Conservation (phyloP, 2,329 filamentous ascomycete genomes). For the Phaeophleospora eucalypticola region DNA sequence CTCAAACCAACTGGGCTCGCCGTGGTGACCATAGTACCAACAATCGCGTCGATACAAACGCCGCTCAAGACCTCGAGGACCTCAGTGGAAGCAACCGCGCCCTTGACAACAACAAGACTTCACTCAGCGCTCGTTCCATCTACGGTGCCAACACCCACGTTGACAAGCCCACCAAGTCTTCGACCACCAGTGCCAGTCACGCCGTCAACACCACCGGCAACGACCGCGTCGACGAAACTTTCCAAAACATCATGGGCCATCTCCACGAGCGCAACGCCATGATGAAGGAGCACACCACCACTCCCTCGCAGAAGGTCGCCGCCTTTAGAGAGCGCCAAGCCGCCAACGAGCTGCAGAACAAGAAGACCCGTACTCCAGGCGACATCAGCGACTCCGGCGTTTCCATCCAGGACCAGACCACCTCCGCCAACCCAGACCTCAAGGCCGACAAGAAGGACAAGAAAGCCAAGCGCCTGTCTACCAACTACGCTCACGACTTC, state of each 20-base stretch:
- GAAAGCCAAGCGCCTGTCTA: slow-evolving; percentile 16
- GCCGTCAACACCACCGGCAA: too few species aligned
- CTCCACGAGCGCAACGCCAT: slow-evolving; percentile 14
- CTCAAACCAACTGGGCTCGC: too few species aligned
- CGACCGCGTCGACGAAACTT: background rate
- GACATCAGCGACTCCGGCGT: slow-evolving; percentile 11
- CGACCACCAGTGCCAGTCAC: too few species aligned
- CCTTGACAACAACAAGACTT: too few species aligned
- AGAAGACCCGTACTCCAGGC: background rate
- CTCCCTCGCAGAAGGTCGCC: slow-evolving; percentile 13
- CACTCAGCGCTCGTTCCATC: too few species aligned
- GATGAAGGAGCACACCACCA: slow-evolving; percentile 14
- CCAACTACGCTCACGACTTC: slow-evolving; percentile 21
- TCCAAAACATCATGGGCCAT: background rate
- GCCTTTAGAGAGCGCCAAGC: slow-evolving; percentile 21
- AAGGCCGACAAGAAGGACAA: slow-evolving; percentile 3
- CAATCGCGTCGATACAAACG: too few species aligned
- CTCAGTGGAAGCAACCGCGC: too few species aligned
- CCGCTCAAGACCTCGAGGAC: too few species aligned
- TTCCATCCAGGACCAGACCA: background rate
- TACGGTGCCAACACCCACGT: too few species aligned
- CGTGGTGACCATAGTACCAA: too few species aligned
- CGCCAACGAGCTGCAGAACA: slow-evolving; percentile 9
- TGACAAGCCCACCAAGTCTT: too few species aligned
- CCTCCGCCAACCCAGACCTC: background rate